phyloP scores from a whole-genome alignment of 1,284 basidiomycete species.

The Athelia psychrophila region DNA sequence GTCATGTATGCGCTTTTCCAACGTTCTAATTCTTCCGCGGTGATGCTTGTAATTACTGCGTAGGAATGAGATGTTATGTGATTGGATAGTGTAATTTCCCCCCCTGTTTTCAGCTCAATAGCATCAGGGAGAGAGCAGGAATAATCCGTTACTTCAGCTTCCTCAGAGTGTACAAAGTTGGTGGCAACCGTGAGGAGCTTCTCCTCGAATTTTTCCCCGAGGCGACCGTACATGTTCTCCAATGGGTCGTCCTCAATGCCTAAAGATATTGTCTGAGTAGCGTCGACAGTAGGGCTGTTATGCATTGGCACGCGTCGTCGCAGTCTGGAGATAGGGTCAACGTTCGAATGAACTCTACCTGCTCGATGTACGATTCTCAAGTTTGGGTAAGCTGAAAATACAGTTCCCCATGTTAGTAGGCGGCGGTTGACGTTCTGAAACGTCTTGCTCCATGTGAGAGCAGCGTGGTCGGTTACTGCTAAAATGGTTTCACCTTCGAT shows the following conservation, averaged over 20 bases:
- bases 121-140: not conserved
- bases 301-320: constrained; percentile 5
- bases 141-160: not conserved
- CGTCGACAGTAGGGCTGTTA: not conserved
- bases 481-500: constrained; percentile 25
- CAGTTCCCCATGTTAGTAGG: constrained; percentile 22
- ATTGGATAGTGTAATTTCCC: not conserved
- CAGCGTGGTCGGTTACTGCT: constrained; percentile 29
- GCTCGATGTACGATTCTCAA: constrained; percentile 25
- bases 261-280: not conserved
- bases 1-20: not conserved
- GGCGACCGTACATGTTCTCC: not conserved
- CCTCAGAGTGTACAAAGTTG: not conserved
- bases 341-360: constrained; percentile 27
- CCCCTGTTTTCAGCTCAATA: not conserved
- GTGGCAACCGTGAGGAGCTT: not conserved
- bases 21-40: not conserved
- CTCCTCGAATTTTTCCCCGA: not conserved
- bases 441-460: constrained; percentile 25
- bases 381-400: constrained; percentile 24
- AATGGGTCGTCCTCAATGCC: not conserved
- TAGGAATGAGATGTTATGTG: not conserved
- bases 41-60: not conserved
- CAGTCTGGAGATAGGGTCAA: constrained; percentile 23
- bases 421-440: constrained; percentile 27